Evolutionary conservation across 208 protist genomes (phyloP).

Genomic region (Balamuthia mandrillaris): DNA sequence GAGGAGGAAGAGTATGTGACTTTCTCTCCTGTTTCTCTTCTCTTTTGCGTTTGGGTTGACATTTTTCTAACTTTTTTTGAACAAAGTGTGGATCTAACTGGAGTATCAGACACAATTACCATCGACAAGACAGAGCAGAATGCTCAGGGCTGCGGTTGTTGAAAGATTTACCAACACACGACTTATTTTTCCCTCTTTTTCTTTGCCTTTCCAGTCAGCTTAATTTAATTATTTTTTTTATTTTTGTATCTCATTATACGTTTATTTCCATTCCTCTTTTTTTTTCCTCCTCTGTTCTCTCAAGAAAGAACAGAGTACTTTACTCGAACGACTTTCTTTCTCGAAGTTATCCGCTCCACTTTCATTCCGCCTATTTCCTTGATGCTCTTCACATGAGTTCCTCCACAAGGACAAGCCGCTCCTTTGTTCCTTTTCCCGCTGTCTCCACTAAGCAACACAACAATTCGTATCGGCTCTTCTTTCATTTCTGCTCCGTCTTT

Average conservation of each 20-base stretch:
- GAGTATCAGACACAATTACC: background rate
- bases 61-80: background rate
- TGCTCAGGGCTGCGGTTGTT: background rate
- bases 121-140: constrained; percentile 18
- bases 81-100: constrained; percentile 16
- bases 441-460: background rate
- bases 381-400: background rate
- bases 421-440: background rate
- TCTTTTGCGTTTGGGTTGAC: background rate
- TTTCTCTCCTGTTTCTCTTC: background rate
- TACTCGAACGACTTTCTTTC: background rate
- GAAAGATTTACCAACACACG: background rate
- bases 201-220: background rate
- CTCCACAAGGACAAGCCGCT: constrained; percentile 4
- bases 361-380: background rate
- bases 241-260: background rate
- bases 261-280: background rate
- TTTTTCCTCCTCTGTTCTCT: background rate
- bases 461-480: background rate
- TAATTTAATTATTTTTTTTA: background rate
- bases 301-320: background rate
- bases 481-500: background rate
- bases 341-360: background rate
- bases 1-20: constrained; percentile 49
- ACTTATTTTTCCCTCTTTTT: constrained; percentile 12